Percentiles rank a stretch among this genome's conserved stretches.
phyloP scores from a whole-genome alignment of 2,329 filamentous ascomycete genomes.

The Aspergillus sp. region DNA sequence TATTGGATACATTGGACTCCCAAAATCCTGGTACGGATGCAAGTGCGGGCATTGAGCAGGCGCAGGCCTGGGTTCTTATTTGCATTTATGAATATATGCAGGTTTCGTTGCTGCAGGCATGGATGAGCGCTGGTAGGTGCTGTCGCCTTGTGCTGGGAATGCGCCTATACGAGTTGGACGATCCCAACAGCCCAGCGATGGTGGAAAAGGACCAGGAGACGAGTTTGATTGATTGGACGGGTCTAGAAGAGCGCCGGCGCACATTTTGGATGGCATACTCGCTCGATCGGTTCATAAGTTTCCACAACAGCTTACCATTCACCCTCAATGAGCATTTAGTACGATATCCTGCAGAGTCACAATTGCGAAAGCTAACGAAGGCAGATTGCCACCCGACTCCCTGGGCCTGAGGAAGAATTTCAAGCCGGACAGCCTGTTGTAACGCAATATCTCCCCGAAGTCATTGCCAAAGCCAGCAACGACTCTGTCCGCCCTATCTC shows the following conservation, averaged over 20 bases:
- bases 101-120: constrained; percentile 33
- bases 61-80: constrained; percentile 40
- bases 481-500: constrained; percentile 18
- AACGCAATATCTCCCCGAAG: constrained; percentile 33
- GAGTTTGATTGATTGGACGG: constrained; percentile 23
- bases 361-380: background rate
- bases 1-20: constrained; percentile 22
- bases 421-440: constrained; percentile 30
- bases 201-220: constrained; percentile 14
- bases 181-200: constrained; percentile 17
- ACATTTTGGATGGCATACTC: constrained; percentile 44
- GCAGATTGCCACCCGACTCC: constrained; percentile 38
- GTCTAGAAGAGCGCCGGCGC: constrained; percentile 37
- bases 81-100: constrained; percentile 40
- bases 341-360: background rate
- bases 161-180: constrained; percentile 38
- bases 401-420: constrained; percentile 37
- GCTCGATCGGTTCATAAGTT: constrained; percentile 38
- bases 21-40: constrained; percentile 1
- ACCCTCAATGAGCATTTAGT: constrained; percentile 30
- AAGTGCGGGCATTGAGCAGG: constrained; percentile 27
- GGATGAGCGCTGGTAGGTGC: constrained; percentile 39
- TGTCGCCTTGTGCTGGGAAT: constrained; percentile 40
- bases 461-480: constrained; percentile 17
- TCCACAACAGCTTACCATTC: constrained; percentile 31